Conservation (phyloP, 225 moss, liverwort and hornwort species). For the Antitrichia curtipendula region DNA sequence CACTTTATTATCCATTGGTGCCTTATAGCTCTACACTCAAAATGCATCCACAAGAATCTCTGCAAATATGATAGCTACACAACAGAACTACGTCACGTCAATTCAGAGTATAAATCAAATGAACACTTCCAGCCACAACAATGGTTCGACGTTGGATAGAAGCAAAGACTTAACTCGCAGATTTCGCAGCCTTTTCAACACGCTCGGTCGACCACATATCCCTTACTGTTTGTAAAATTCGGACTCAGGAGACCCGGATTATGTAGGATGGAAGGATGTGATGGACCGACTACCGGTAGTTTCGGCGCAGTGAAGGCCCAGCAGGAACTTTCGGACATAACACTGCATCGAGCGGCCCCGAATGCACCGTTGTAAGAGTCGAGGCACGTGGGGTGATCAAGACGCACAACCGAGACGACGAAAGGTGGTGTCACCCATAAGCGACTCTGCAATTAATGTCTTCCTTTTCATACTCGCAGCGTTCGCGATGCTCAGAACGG, state of each 20-base stretch:
- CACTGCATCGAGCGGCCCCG: background rate
- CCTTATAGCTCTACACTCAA: background rate
- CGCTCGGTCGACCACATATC: background rate
- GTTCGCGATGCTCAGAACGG: no score
- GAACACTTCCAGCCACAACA: background rate
- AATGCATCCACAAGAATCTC: background rate
- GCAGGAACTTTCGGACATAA: background rate
- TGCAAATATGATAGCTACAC: background rate
- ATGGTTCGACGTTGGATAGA: background rate
- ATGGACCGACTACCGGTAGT: background rate
- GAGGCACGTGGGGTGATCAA: background rate
- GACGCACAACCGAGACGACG: background rate
- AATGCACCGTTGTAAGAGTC: background rate
- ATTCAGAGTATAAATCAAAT: background rate
- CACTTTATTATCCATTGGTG: background rate
- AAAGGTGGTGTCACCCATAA: background rate
- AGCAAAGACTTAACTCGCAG: background rate
- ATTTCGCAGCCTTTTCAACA: background rate
- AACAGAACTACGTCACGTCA: background rate
- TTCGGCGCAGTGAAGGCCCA: background rate
- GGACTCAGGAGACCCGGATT: background rate
- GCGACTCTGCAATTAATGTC: background rate
- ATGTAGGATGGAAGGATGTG: no score
- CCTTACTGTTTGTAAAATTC: background rate
- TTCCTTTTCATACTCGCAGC: background rate